phyloP scores from a whole-genome alignment of 768 basidiomycete genomes.

The Chalciporus pseudorubinellus region DNA sequence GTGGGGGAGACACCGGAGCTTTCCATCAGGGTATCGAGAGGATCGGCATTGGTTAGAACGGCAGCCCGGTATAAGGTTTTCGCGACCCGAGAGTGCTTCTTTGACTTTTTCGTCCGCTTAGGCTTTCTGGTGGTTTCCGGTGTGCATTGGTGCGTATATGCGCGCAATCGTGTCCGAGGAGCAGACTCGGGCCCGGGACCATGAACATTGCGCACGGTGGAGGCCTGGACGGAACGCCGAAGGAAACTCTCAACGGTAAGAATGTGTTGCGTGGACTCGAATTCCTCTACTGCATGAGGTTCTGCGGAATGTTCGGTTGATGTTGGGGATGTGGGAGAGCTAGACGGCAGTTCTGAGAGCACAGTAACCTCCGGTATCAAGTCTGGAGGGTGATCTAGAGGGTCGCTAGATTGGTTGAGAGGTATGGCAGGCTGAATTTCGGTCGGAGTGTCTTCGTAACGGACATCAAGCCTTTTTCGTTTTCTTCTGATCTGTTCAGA shows the following conservation, averaged over 20 bases:
- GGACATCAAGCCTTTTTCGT: constrained; percentile 20
- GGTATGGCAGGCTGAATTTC: not conserved
- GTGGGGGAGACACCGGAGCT: constrained; percentile 7
- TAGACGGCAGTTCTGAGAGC: constrained; percentile 7
- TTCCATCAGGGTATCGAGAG: constrained; percentile 15
- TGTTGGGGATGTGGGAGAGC: not conserved
- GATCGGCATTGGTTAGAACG: constrained; percentile 27
- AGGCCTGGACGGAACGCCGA: constrained; percentile 5
- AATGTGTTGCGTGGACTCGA: constrained; percentile 1
- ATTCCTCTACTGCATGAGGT: not conserved
- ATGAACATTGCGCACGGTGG: not conserved
- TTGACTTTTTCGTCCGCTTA: not conserved
- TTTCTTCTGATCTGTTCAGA: constrained; percentile 25
- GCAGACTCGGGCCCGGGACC: not conserved
- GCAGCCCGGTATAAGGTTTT: constrained; percentile 24
- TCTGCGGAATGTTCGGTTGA: not conserved
- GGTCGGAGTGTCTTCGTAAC: constrained; percentile 1
- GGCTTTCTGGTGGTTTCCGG: not conserved
- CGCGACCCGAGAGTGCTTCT: constrained; percentile 6
- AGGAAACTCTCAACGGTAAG: constrained; percentile 31
- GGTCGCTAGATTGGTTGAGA: not conserved
- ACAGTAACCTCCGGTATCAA: constrained; percentile 20
- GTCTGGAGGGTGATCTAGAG: too few species aligned
- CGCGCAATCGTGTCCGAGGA: constrained; percentile 2
- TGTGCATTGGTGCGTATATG: constrained; percentile 18